Base-by-base conservation (phyloP, 2,329 filamentous ascomycete species). In the Pseudomassariella vexata region DNA sequence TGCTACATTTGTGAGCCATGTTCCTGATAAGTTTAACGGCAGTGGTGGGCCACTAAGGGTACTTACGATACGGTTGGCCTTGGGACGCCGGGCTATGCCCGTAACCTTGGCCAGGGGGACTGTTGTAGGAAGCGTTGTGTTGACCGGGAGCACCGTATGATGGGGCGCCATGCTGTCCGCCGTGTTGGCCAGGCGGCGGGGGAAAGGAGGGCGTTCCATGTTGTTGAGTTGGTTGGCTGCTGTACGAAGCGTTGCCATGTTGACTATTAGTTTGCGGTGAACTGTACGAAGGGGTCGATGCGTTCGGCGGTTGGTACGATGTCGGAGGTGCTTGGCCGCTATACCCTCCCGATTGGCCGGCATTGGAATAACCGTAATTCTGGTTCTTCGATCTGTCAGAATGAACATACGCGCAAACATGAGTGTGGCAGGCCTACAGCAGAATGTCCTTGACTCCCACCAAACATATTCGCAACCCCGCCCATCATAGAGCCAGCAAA, bases 321-420 rank as follows among this genome's bases (percentile, higher is more conserved):
- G 68, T 56, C n/a, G 76, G 72, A 9, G 81, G 81, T 23, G 79
- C 75, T 35, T 73, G 65, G 34, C 78, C 80, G 38, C 63, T 69
- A 53, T 84, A 85, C 22, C 66, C 65, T 26, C 72, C 70, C 39
- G 67, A 53, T 25, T 70, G 62, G 25, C 68, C 69, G 4, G 65
- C 54, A 46, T 72, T 72, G 15, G 74, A 76, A 53, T 82, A 82
- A 19, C 78, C 80, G 50, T 73, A 85, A 48, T 70, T 73, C 41
- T 76, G 68, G 38, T 62, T 61, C 63, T 72, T 41, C 18, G 24
- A 38, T 33, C 6, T 17, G 18, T 36, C 26, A 59, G 24, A 33
- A 54, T 36, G 16, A 14, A 14, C 24, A 26, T 26, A 8, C 10
- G 9, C 9, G 7, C 7, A 14, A 9, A 9, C 9, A 26, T 26